These are phyloP conservation scores for Acephala macrosclerotiorum DNA, from an alignment of 2,329 filamentous ascomycete genomes.

Conservation along the genomic window DNA sequence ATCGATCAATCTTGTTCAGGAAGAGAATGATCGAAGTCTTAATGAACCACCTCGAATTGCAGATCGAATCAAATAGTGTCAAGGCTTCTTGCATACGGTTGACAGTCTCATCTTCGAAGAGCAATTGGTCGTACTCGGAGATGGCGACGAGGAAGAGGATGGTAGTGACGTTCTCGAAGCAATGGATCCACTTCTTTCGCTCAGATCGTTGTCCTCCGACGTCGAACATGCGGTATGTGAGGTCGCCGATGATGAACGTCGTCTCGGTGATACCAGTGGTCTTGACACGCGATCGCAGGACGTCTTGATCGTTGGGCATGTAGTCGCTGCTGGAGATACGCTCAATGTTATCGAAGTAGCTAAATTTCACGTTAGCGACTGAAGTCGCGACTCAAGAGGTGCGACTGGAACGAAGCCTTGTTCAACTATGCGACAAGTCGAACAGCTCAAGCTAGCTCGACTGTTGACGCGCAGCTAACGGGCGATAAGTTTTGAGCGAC, in stretches of 20 bases:
- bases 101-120: conserved; percentile 96
- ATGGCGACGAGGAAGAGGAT: conserved; percentile 94
- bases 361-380: conserved; percentile 49
- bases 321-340: conserved; percentile 79
- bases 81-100: conserved; percentile 93
- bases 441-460: background rate
- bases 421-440: background rate
- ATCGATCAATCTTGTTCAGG: conserved; percentile 89
- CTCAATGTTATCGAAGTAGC: conserved; percentile 84
- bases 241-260: conserved; percentile 87
- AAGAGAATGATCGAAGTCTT: conserved; percentile 90
- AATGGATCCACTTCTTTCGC: conserved; percentile 82
- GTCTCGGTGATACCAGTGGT: conserved; percentile 98
- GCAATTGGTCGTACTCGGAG: conserved; percentile 94
- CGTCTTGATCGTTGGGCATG: conserved; percentile 92
- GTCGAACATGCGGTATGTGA: conserved; percentile 94
- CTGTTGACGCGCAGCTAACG: background rate
- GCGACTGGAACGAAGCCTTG: background rate
- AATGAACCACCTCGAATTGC: conserved; percentile 90
- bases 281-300: conserved; percentile 87
- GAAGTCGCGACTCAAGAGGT: background rate
- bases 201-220: conserved; percentile 78
- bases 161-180: conserved; percentile 83
- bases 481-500: background rate
- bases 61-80: conserved; percentile 86